Evolutionary conservation across 208 protist species (phyloP).

Genomic region (Strigomonas galati): DNA sequence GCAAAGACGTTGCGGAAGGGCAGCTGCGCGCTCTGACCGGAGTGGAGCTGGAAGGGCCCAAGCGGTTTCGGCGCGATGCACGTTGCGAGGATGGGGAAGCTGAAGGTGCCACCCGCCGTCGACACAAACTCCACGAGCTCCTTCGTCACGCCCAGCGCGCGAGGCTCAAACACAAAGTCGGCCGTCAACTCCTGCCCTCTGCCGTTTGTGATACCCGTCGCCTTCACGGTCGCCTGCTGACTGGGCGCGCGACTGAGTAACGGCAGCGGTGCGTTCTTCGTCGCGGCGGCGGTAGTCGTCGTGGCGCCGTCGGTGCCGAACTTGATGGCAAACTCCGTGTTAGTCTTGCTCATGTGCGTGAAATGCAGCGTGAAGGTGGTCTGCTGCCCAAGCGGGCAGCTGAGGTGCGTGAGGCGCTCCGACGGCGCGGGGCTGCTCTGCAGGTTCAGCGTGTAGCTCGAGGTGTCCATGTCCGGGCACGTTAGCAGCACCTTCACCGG

Average conservation of each 20-base stretch:
- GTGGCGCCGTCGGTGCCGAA: conserved; percentile 34
- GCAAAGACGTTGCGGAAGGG: conserved; percentile 95
- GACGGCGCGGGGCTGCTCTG: conserved; percentile 42
- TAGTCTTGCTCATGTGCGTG: conserved; percentile 55
- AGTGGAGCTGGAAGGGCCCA: conserved; percentile 84
- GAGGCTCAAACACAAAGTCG: conserved; percentile 94
- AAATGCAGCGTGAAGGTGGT: conserved; percentile 66
- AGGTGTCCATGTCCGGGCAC: conserved; percentile 80
- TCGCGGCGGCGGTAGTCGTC: conserved; percentile 24
- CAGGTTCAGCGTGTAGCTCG: conserved; percentile 73
- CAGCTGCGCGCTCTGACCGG: conserved; percentile 56
- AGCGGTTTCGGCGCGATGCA: conserved; percentile 91
- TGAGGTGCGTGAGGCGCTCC: conserved; percentile 78
- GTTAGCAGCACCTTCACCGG: conserved; percentile 62
- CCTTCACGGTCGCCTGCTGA: conserved; percentile 3
- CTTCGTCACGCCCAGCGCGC: conserved; percentile 62
- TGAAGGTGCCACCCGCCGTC: conserved; percentile 85
- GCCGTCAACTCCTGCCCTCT: conserved; percentile 87
- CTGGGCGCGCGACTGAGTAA: conserved; percentile 18
- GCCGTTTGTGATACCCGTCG: not conserved
- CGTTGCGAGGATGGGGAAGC: conserved; percentile 83
- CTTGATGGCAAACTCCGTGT: conserved; percentile 84
- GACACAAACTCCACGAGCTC: conserved; percentile 86
- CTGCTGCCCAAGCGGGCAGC: conserved; percentile 83
- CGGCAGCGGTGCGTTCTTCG: conserved; percentile 16